These are phyloP conservation scores for Ascochyta pisi DNA, from an alignment of 2,329 filamentous ascomycete species.

Conservation along the genomic window DNA sequence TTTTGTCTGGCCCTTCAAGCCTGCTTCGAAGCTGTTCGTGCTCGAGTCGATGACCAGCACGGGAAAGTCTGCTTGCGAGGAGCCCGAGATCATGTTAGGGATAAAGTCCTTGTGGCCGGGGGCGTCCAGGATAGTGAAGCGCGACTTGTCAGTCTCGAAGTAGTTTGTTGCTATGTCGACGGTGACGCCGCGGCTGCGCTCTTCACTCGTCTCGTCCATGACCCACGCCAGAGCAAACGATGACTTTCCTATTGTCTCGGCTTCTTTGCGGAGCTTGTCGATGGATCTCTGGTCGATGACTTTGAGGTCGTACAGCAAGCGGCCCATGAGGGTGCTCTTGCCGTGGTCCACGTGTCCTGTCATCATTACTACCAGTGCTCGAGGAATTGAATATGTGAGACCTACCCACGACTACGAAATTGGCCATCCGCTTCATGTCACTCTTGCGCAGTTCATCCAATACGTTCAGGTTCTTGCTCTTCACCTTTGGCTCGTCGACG, in stretches of 20 bases:
- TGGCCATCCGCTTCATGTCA: conserved; percentile 78
- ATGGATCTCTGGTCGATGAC: conserved; percentile 87
- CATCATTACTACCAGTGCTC: not conserved
- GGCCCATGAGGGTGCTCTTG: conserved; percentile 97
- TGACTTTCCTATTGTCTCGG: conserved; percentile 88
- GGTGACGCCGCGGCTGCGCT: conserved; percentile 87
- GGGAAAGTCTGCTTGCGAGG: conserved; percentile 94
- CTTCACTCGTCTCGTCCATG: conserved; percentile 88
- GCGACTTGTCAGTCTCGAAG: conserved; percentile 86
- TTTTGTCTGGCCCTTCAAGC: conserved; percentile 89
- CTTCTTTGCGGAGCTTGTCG: conserved; percentile 86
- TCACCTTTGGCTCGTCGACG: conserved; percentile 62
- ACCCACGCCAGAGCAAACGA: conserved; percentile 98
- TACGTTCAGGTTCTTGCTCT: conserved; percentile 84
- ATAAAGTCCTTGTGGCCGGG: conserved; percentile 96
- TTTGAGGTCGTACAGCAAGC: conserved; percentile 86
- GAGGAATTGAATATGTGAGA: not conserved
- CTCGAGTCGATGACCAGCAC: conserved; percentile 92
- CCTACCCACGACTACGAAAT: conserved; percentile 91
- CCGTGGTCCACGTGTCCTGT: conserved; percentile 94
- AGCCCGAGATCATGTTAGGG: conserved; percentile 98
- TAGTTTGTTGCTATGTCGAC: conserved; percentile 96
- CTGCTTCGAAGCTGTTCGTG: conserved; percentile 90
- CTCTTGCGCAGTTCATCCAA: conserved; percentile 78
- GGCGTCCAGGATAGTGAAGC: conserved; percentile 93